Evolutionary conservation across 345 rosid species (phyloP).

Genomic region (Combretum micranthum): DNA sequence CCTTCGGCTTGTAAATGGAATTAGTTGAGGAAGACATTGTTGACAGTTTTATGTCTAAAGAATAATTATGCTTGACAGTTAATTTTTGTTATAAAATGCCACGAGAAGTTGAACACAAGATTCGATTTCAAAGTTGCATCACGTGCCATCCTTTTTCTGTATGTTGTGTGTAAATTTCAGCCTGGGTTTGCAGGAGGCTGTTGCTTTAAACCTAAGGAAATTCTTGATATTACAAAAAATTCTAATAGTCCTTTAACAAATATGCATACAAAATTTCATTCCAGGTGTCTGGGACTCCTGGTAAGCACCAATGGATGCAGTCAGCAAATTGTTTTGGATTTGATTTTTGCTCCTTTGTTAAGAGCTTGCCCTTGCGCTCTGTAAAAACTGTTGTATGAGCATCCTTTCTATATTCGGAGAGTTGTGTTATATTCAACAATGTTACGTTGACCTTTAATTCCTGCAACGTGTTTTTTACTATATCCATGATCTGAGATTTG

Average conservation of each 20-base stretch:
- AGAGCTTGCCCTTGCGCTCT: constrained; percentile 75
- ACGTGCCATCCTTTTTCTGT: neutral
- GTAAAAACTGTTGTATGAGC: constrained; percentile 75
- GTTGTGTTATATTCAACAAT: constrained; percentile 62
- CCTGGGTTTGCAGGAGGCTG: neutral
- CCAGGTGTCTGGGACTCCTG: constrained; percentile 92
- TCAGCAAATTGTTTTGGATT: constrained; percentile 64
- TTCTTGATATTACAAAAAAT: constrained; percentile 13
- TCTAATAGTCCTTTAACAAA: constrained; percentile 44
- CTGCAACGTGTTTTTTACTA: constrained; percentile 32
- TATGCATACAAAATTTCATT: constrained; percentile 75
- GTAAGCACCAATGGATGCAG: constrained; percentile 95
- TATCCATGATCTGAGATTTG: constrained; percentile 72
- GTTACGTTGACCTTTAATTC: constrained; percentile 46
- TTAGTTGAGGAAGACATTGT: neutral
- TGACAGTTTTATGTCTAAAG: no score
- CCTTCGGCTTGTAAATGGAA: constrained; percentile 5
- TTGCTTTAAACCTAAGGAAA: neutral
- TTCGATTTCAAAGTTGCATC: no score
- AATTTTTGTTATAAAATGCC: no score
- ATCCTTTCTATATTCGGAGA: constrained; percentile 82
- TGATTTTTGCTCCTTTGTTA: constrained; percentile 62
- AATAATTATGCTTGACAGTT: no score
- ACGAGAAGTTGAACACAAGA: no score
- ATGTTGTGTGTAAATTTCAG: neutral